Evolutionary conservation across 2,329 filamentous ascomycete genomes (phyloP), one percentile per base, ranked within the genome.

Genomic region (Fusarium abutilonis): DNA sequence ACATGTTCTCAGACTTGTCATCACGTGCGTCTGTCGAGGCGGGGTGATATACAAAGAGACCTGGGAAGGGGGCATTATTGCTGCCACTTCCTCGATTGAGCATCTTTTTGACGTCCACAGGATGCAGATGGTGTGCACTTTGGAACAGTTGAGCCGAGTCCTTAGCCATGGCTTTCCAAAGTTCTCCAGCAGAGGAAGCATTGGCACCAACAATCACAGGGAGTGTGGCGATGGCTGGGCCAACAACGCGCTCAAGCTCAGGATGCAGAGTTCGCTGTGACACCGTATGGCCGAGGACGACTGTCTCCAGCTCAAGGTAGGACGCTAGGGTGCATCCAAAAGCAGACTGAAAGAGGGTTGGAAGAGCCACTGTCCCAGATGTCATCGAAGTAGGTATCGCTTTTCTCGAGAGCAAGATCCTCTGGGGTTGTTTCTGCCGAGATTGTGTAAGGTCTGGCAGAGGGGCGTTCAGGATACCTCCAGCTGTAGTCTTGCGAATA

Each of bases 11-110:
- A 26, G 23, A 26, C 23, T 26, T 6, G 23, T 8, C 8, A 26
- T 26, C 23, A 2, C 5, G 23, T 8, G 23, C 6, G 23, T 26
- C 23, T 26, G 23, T 26, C 8, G 23, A 8, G 9, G 59, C 43
- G 1, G 60, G 60, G n/a, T 63, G 60, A 9, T 60, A 63, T 0
- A 63, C 60, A 3, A 63, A 60, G 8, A 63, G 53, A 1, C 47
- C 60, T 0, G 53, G 60, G 35, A 63, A 63, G 0, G 60, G 60
- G 1, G 59, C 40, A 2, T 45, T 54, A 21, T 35, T 49, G 1
- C 36, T 40, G 1, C 17, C 32, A 0, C 17, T 46, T 8, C 47
- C 40, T 4, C 38, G 31, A 2, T 63, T 63, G 5, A 63, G 47
- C 28, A 63, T 63, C 9, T 43, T 63, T 32, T 63, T 63, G 6